Evolutionary conservation across 371 early-diverging fungal species (phyloP), one percentile per base, ranked within the genome.

Genomic region (Mortierella sp.): DNA sequence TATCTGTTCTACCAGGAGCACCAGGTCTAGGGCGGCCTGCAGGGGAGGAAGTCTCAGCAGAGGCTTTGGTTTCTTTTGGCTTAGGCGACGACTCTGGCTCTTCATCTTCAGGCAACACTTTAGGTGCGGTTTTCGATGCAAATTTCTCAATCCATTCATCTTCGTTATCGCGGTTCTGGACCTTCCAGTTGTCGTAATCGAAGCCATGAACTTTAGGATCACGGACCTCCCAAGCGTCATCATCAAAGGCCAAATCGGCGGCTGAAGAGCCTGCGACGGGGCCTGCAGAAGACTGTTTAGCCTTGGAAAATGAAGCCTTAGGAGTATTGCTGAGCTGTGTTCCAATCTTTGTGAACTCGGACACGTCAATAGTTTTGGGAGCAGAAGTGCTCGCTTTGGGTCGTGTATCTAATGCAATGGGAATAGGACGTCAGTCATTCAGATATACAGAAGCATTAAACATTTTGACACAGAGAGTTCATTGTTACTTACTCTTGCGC

Each of bases 201-300:
- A 68, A 84, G 49, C 51, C 72, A 77, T 68, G 32, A 22, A 43
- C 23, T 67, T 79, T 78, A 37, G 79, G 75, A 32, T 80, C 89
- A 75, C 88, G 60, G 76, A 87, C 76, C 53, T 83, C 82, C 87
- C 87, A 87, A 2, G 87, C 87, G 61, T 89, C 89, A 62, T 89
- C 89, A 34, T 86, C 86, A 58, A 89, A 89, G 0, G 86, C 89
- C 45, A 85, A 49, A 40, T 75, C 64, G 7, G 73, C 79, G 13
- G 77, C 53, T 73, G 87, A 61, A 76, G 83, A 57, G 13, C 58
- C 40, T 28, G 66, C 59, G 59, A 28, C 84, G 77, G 64, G 84
- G 70, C 62, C 87, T 69, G 61, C 85, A 32, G 32, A 83, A 42
- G 72, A 82, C 84, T 87, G 80, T 17, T 76, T 83, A 61, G 86